phyloP scores from a whole-genome alignment of 2,329 filamentous ascomycete genomes.

The Stagonosporopsis vannaccii region DNA sequence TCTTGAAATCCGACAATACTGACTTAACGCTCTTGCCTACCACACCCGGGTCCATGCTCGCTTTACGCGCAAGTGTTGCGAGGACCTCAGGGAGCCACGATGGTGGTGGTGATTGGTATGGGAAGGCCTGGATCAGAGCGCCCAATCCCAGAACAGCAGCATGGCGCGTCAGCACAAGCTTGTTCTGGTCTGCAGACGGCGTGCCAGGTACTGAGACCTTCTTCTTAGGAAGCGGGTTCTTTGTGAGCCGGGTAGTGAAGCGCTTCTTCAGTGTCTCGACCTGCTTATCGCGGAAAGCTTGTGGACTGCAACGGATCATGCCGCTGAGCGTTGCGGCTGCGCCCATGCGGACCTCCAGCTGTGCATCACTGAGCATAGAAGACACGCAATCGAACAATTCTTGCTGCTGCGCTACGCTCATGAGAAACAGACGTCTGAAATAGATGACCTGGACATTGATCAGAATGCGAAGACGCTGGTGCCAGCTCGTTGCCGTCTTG shows the following conservation, averaged over 20 bases:
- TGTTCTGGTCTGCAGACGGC: slow-evolving; percentile 75
- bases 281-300: slow-evolving; percentile 77
- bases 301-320: slow-evolving; percentile 96
- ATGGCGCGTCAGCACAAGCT: slow-evolving; percentile 81
- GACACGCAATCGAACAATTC: slow-evolving; percentile 91
- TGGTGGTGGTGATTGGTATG: slow-evolving; percentile 91
- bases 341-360: slow-evolving; percentile 92
- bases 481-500: slow-evolving; percentile 84
- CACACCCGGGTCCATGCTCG: slow-evolving; percentile 86
- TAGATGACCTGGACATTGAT: slow-evolving; percentile 99
- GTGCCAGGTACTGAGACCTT: slow-evolving; percentile 60
- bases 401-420: slow-evolving; percentile 75
- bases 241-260: slow-evolving; percentile 78
- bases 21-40: slow-evolving; percentile 96
- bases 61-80: slow-evolving; percentile 81
- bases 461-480: slow-evolving; percentile 90
- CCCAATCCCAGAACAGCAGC: slow-evolving; percentile 92
- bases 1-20: slow-evolving; percentile 97
- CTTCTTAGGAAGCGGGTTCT: slow-evolving; percentile 86
- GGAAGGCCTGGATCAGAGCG: slow-evolving; percentile 92
- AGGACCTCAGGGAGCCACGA: slow-evolving; percentile 93
- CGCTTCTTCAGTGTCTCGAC: slow-evolving; percentile 77
- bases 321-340: slow-evolving; percentile 93
- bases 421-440: slow-evolving; percentile 93
- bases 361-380: slow-evolving; percentile 88